A percentile compares a stretch with the other conserved stretches of the same genome.
These are phyloP conservation scores for Trichoderma semiorbis DNA, from an alignment of 2,329 filamentous ascomycete genomes.

Conservation along the genomic window DNA sequence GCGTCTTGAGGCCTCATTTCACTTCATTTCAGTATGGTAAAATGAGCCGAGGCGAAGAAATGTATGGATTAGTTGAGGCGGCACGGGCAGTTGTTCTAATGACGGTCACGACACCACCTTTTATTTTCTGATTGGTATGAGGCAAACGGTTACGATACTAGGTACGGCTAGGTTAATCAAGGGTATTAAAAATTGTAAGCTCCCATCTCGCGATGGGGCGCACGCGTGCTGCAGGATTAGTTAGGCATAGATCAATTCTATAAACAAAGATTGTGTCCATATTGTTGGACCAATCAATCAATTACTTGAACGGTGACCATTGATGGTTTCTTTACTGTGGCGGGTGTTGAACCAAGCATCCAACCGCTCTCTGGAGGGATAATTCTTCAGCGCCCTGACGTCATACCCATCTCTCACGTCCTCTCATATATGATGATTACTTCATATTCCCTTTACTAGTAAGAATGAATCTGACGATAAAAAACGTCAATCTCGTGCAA, in stretches of 20 bases:
- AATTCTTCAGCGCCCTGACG: not conserved
- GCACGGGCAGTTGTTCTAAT: conserved; percentile 11
- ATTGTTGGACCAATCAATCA: not conserved
- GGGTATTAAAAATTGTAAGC: not conserved
- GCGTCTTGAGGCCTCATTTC: not conserved
- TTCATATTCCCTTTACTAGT: not conserved
- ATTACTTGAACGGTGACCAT: not conserved
- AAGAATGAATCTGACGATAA: not conserved
- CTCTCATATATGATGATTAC: not conserved
- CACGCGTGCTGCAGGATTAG: not conserved
- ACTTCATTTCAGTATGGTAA: not conserved
- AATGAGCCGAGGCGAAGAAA: not conserved
- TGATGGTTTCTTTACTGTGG: not conserved
- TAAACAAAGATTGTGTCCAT: not conserved
- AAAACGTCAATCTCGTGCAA: not conserved
- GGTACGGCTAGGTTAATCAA: conserved; percentile 7
- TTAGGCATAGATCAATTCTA: not conserved
- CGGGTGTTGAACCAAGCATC: not conserved
- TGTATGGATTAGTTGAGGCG: not conserved
- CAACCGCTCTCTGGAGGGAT: not conserved
- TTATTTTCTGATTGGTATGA: conserved; percentile 15
- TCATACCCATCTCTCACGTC: not conserved
- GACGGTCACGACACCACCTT: conserved; percentile 14
- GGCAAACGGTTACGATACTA: conserved; percentile 11
- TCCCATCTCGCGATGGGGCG: not conserved